phyloP scores from a whole-genome alignment of 768 basidiomycete species.

The Lactifluus echinatus region DNA sequence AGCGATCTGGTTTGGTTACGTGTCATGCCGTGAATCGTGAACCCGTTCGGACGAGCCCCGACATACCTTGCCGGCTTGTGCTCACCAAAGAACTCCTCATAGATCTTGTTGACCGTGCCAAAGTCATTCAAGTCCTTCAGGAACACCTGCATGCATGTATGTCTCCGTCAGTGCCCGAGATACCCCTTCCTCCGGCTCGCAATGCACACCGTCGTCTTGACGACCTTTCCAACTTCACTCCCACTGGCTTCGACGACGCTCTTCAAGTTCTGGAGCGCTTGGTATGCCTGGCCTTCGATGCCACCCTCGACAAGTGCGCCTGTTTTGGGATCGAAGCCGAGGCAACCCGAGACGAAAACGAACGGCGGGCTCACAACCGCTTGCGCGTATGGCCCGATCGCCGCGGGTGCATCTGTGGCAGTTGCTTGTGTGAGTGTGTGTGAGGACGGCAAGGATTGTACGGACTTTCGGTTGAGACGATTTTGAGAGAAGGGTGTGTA shows the following conservation, averaged over 20 bases:
- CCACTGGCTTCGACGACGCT: slow-evolving; percentile 78
- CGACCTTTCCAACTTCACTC: slow-evolving; percentile 68
- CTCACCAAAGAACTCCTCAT: slow-evolving; percentile 75
- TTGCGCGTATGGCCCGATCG: slow-evolving; percentile 84
- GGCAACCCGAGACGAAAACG: slow-evolving; percentile 85
- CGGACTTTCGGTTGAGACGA: slow-evolving; percentile 30
- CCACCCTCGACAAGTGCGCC: slow-evolving; percentile 66
- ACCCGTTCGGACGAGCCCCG: too few species aligned
- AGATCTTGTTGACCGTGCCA: slow-evolving; percentile 68
- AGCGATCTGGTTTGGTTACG: slow-evolving; percentile 37
- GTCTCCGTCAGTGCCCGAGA: not conserved
- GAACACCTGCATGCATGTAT: slow-evolving; percentile 72
- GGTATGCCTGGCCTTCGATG: slow-evolving; percentile 71
- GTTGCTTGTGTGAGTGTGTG: not conserved
- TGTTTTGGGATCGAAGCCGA: slow-evolving; percentile 69
- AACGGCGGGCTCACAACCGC: slow-evolving; percentile 77
- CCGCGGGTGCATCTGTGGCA: slow-evolving; percentile 59
- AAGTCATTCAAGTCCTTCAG: slow-evolving; percentile 92
- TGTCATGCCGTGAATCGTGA: too few species aligned
- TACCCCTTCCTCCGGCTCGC: too few species aligned
- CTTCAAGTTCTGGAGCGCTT: slow-evolving; percentile 80
- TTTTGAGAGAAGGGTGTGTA: slow-evolving; percentile 31
- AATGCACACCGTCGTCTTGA: slow-evolving; percentile 84
- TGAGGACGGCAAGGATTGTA: not conserved
- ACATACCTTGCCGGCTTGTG: slow-evolving; percentile 77